Conservation (phyloP, 2,329 filamentous ascomycete species). For the Aureobasidium namibiae region DNA sequence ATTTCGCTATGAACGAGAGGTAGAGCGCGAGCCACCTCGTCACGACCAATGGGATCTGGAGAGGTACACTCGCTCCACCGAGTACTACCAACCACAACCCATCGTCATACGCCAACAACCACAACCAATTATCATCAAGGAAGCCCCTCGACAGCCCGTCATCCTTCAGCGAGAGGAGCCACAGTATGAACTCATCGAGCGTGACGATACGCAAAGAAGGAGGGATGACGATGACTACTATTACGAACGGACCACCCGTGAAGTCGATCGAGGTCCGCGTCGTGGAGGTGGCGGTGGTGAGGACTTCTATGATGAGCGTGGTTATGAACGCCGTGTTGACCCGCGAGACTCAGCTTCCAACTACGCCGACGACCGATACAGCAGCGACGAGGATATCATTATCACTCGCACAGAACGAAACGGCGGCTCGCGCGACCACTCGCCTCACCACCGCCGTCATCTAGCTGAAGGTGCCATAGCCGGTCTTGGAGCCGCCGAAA, state of each 20-base stretch:
- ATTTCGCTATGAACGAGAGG: slow-evolving; percentile 26
- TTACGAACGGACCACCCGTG: slow-evolving; percentile 49
- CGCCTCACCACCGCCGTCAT: slow-evolving; percentile 46
- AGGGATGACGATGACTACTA: slow-evolving; percentile 52
- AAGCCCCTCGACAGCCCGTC: slow-evolving; percentile 42
- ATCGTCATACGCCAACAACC: slow-evolving; percentile 44
- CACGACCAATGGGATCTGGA: slow-evolving; percentile 38
- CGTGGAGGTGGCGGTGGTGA: slow-evolving; percentile 19
- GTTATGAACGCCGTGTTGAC: slow-evolving; percentile 37
- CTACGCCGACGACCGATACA: slow-evolving; percentile 77
- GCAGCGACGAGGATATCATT: slow-evolving; percentile 73
- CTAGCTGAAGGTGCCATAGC: slow-evolving; percentile 55
- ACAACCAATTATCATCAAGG: slow-evolving; percentile 48
- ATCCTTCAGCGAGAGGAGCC: slow-evolving; percentile 46
- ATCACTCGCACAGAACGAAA: slow-evolving; percentile 41
- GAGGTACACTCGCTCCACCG: slow-evolving; percentile 45
- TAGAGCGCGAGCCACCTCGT: slow-evolving; percentile 34
- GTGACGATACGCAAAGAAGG: slow-evolving; percentile 39
- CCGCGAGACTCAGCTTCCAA: slow-evolving; percentile 45
- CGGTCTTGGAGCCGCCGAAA: slow-evolving; percentile 52
- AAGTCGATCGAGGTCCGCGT: slow-evolving; percentile 43
- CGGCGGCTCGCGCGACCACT: slow-evolving; percentile 28
- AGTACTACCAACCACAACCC: slow-evolving; percentile 43
- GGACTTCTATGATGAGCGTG: slow-evolving; percentile 31
- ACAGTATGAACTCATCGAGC: slow-evolving; percentile 47